Conservation (phyloP, 306 rosid species). For the Citrullus mucosospermus region DNA sequence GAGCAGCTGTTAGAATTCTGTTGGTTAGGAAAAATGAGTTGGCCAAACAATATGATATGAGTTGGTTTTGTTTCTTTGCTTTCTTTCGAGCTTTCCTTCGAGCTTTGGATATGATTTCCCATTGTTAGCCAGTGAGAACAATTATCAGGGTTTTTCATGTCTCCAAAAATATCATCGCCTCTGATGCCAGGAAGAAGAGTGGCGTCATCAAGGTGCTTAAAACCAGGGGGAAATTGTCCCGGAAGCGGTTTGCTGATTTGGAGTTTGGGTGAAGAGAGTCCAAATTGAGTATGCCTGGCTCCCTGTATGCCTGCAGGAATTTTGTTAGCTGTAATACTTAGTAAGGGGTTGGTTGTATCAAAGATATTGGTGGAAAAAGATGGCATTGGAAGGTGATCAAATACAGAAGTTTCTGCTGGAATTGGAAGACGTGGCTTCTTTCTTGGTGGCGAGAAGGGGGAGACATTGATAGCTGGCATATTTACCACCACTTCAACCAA, state of each 20-base stretch:
- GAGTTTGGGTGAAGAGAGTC: conserved; percentile 48
- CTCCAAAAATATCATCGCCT: conserved; percentile 17
- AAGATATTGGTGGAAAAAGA: conserved; percentile 34
- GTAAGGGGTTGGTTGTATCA: conserved; percentile 31
- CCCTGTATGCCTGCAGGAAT: conserved; percentile 92
- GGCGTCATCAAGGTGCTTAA: conserved; percentile 32
- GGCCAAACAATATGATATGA: conserved; percentile 73
- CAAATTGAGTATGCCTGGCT: conserved; percentile 98
- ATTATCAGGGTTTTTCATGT: conserved; percentile 30
- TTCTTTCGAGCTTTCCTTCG: conserved; percentile 29
- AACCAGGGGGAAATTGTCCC: conserved; percentile 31
- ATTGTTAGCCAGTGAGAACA: conserved; percentile 41
- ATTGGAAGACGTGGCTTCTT: conserved; percentile 52
- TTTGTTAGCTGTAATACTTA: conserved; percentile 23
- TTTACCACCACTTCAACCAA: conserved; percentile 67
- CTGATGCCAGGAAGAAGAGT: conserved; percentile 25
- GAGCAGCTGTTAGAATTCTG: conserved; percentile 40
- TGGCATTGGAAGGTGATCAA: conserved; percentile 55
- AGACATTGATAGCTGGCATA: conserved; percentile 58
- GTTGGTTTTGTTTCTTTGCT: conserved; percentile 37
- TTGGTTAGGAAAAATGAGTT: conserved; percentile 49
- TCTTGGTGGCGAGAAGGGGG: conserved; percentile 67
- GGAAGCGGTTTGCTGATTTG: conserved; percentile 39
- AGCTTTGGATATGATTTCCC: conserved; percentile 27
- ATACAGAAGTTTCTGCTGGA: conserved; percentile 38